Percentiles rank a stretch among this genome's conserved stretches.
Evolutionary conservation across 192 early-diverging fungal genomes (phyloP).

Genomic region (Linnemannia zychae): DNA sequence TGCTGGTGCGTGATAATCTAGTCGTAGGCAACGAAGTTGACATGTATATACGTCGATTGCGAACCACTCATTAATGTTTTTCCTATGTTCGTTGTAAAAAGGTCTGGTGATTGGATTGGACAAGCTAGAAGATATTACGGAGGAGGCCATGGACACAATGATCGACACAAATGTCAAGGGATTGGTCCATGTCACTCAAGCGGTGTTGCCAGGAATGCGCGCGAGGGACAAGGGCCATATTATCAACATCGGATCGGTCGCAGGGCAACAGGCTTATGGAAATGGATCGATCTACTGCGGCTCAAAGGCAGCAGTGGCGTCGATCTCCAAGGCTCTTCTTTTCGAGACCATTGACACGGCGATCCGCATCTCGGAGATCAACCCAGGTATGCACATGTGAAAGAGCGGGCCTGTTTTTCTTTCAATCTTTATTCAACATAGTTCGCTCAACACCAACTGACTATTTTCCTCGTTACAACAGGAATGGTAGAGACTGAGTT

Average conservation of each 20-base stretch:
- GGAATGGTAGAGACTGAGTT: constrained; percentile 93
- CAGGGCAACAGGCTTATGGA: constrained; percentile 78
- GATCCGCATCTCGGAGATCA: constrained; percentile 82
- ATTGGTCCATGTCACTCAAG: constrained; percentile 83
- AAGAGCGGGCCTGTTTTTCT: background rate
- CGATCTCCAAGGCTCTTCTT: constrained; percentile 81
- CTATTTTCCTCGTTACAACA: background rate
- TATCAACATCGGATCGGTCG: constrained; percentile 88
- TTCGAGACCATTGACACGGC: constrained; percentile 82
- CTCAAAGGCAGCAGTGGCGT: constrained; percentile 85
- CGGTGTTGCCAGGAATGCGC: constrained; percentile 85
- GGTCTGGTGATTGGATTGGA: constrained; percentile 83
- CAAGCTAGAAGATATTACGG: constrained; percentile 68
- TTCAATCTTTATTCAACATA: too few relatives aligned
- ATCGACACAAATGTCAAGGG: constrained; percentile 95
- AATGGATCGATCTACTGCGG: constrained; percentile 88
- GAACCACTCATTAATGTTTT: background rate
- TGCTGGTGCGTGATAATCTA: constrained; percentile 64
- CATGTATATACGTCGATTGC: background rate
- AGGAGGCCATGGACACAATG: constrained; percentile 81
- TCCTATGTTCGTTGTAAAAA: background rate
- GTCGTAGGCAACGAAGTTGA: background rate
- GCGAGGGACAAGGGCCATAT: constrained; percentile 76
- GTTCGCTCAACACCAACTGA: too few relatives aligned
- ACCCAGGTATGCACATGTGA: constrained; percentile 65